These are phyloP conservation scores for Alopecurus myosuroides DNA, from an alignment of 176 grass and related monocot genomes.

Conservation along the genomic window DNA sequence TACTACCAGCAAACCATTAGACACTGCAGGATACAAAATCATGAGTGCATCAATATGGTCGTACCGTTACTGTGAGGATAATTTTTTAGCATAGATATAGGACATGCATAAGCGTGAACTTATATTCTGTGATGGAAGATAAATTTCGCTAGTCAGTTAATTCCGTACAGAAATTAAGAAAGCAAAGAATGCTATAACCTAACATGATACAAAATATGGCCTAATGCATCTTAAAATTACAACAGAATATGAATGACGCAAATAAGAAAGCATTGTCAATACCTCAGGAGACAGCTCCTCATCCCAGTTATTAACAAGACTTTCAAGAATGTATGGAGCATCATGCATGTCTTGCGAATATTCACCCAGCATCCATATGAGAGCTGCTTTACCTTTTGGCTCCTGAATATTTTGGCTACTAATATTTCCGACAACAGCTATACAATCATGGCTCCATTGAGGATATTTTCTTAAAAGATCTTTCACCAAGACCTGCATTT, in stretches of 20 bases:
- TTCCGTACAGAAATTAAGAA: not conserved
- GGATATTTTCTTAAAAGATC: constrained; percentile 98
- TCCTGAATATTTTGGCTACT: constrained; percentile 99
- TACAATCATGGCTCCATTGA: constrained; percentile 99
- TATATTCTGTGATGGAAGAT: not conserved
- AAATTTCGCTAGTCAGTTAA: constrained; percentile 4
- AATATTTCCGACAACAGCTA: constrained; percentile 99
- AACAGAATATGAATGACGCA: not conserved
- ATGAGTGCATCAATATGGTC: not conserved
- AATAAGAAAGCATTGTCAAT: constrained; percentile 6
- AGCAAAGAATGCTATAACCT: not conserved
- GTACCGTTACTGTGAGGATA: not conserved
- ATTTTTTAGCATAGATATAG: not conserved
- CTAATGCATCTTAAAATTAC: not conserved
- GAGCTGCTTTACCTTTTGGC: constrained; percentile 94
- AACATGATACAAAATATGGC: not conserved
- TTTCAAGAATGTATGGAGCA: constrained; percentile 90
- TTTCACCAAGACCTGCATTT: constrained; percentile 86
- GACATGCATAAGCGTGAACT: not conserved
- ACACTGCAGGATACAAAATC: not conserved
- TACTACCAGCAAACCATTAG: not conserved
- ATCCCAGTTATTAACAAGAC: constrained; percentile 91
- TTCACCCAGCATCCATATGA: constrained; percentile 99
- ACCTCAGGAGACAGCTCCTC: constrained; percentile 93
- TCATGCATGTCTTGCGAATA: constrained; percentile 99